These are phyloP conservation scores for Fusarium sp. DNA, from an alignment of 2,329 filamentous ascomycete species.

Conservation along the genomic window DNA sequence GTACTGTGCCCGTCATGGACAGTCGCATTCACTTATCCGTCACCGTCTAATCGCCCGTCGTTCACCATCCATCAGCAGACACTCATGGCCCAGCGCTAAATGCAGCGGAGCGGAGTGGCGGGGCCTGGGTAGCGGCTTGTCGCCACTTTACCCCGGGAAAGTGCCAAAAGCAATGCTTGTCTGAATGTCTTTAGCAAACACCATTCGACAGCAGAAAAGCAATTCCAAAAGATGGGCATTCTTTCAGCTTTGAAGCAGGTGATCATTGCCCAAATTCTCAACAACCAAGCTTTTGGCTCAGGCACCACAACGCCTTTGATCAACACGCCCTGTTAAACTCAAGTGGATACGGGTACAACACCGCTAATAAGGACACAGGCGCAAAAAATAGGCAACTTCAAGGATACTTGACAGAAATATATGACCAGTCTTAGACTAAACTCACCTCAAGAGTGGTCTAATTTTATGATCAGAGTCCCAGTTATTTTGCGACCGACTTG, in stretches of 20 bases:
- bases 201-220: conserved; percentile 4
- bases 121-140: conserved; percentile 32
- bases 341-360: conserved; percentile 20
- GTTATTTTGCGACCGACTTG: too few relatives aligned
- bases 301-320: conserved; percentile 36
- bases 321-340: conserved; percentile 20
- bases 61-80: conserved; percentile 39
- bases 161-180: conserved; percentile 24
- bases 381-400: too few relatives aligned
- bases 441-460: too few relatives aligned
- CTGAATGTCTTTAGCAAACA: conserved; percentile 8
- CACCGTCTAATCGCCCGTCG: conserved; percentile 28
- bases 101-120: conserved; percentile 37
- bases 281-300: conserved; percentile 27
- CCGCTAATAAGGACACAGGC: not conserved
- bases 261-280: conserved; percentile 33
- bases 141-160: conserved; percentile 48
- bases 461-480: too few relatives aligned
- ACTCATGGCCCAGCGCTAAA: conserved; percentile 29
- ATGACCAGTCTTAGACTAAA: too few relatives aligned
- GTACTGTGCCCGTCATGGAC: conserved; percentile 16
- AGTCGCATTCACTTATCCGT: conserved; percentile 31
- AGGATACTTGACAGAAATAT: too few relatives aligned
- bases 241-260: conserved; percentile 1
- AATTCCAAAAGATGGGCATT: not conserved